phyloP scores from a whole-genome alignment of 257 asterid genomes.

The Galeopsis tetrahit region DNA sequence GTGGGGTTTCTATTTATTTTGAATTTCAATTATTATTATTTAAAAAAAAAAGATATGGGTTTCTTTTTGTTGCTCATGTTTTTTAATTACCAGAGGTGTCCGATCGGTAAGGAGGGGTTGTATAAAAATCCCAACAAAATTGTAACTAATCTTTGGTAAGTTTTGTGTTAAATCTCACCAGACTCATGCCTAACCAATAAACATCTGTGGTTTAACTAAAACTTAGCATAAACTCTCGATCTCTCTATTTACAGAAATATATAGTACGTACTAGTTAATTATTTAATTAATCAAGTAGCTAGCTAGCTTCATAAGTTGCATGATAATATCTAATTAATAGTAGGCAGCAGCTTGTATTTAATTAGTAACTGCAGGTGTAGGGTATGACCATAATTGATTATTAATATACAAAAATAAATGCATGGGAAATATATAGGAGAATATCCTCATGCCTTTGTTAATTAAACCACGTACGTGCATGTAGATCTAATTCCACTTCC shows the following conservation, averaged over 20 bases:
- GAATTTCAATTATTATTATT: background rate
- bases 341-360: background rate
- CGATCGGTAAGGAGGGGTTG: slow-evolving; percentile 42
- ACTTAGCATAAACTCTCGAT: slow-evolving; percentile 46
- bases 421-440: slow-evolving; percentile 19
- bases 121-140: slow-evolving; percentile 39
- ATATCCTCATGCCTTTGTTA: slow-evolving; percentile 24
- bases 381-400: background rate
- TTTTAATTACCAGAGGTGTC: slow-evolving; percentile 39
- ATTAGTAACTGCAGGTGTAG: background rate
- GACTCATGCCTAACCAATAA: slow-evolving; percentile 50
- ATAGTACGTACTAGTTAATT: no score
- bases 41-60: slow-evolving; percentile 7
- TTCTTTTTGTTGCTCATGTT: background rate
- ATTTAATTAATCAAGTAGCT: background rate
- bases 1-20: slow-evolving; percentile 34
- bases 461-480: slow-evolving; percentile 44
- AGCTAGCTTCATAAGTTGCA: background rate
- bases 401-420: background rate
- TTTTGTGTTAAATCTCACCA: slow-evolving; percentile 45
- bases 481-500: slow-evolving; percentile 42
- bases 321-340: background rate
- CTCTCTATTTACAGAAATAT: slow-evolving; percentile 23
- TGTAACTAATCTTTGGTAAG: slow-evolving; percentile 41
- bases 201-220: slow-evolving; percentile 54